Evolutionary conservation across 2,329 filamentous ascomycete genomes (phyloP), one percentile per base, ranked within the genome.

Genomic region (Juglanconis oblonga): DNA sequence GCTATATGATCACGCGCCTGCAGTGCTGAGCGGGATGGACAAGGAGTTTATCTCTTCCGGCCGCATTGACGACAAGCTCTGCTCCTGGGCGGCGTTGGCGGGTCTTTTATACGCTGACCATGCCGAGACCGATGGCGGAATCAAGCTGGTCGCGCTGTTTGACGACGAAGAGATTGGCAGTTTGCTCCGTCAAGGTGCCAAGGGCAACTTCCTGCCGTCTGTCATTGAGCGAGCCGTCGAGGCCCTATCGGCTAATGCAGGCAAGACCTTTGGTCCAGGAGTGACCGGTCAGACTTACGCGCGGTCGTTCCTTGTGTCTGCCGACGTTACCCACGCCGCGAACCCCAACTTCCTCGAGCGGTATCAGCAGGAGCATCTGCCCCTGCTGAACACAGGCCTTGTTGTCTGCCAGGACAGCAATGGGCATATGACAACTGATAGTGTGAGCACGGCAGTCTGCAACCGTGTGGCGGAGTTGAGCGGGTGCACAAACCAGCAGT

Each of bases 111-210:
- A 88, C 53, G 86, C 88, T 17, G 78, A 84, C 11, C 76, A 81
- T 44, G 79, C 74, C 66, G 77, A 82, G 1, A 72, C 78, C 9
- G 83, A 88, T 62, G 83, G 87, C n/a, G 84, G 88, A 57, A 87
- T 98, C 74, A 96, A 96, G 76, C 81, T 97, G 58, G 91, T 95
- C 40, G 92, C 89, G n/a, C 87, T 97, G 68, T 98, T 98, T 70
- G 95, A 98, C 71, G 90, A 97, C 69, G 95, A 99, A 74, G 95
- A 99, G 74, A 96, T 99, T 63, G 95, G 95, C 62, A 96, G 90
- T 32, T 81, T 92, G 8, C 85, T 97, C 54, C 90, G 94, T 58
- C 94, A 98, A 77, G 95, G 95, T 62, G 95, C 95, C 5, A 83
- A 85, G 56, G 88, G 91, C 58, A 98, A 97, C 79, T 96, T 97